These are phyloP conservation scores for Brassica juncea DNA, from an alignment of 345 rosid species.

Conservation along the genomic window DNA sequence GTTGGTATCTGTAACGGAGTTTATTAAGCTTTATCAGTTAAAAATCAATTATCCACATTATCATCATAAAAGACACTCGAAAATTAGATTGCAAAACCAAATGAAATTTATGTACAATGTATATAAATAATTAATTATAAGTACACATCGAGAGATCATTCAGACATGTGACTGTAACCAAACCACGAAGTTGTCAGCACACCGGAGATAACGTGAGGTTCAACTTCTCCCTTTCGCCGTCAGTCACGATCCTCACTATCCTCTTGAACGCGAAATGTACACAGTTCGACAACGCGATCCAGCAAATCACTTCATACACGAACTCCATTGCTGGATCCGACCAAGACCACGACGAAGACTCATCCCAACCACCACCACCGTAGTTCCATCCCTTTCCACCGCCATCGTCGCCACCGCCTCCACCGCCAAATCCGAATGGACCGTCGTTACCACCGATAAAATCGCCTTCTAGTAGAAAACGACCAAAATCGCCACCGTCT, in stretches of 20 bases:
- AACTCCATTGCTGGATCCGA: constrained; percentile 63
- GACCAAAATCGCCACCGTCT: too few species aligned
- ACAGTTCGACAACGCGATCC: constrained; percentile 88
- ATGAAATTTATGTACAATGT: constrained; percentile 21
- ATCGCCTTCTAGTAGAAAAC: too few species aligned
- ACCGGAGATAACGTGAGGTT: constrained; percentile 53
- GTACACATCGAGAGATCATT: neutral
- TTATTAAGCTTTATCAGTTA: too few species aligned
- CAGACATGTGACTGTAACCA: neutral
- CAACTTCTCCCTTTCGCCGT: constrained; percentile 60
- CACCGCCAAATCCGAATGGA: constrained; percentile 47
- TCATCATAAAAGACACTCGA: neutral
- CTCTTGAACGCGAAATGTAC: constrained; percentile 84
- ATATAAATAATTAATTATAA: neutral
- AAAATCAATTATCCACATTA: neutral
- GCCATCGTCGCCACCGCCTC: neutral
- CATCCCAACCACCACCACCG: constrained; percentile 78
- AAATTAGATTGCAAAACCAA: neutral
- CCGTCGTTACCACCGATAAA: constrained; percentile 27
- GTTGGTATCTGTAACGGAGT: too few species aligned
- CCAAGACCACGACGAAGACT: constrained; percentile 56
- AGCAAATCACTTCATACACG: constrained; percentile 81
- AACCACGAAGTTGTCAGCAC: constrained; percentile 40
- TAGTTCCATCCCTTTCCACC: constrained; percentile 24
- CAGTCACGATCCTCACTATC: constrained; percentile 53